phyloP scores from a whole-genome alignment of 495 filamentous ascomycete species.

The Saxophila tyrrhenica region DNA sequence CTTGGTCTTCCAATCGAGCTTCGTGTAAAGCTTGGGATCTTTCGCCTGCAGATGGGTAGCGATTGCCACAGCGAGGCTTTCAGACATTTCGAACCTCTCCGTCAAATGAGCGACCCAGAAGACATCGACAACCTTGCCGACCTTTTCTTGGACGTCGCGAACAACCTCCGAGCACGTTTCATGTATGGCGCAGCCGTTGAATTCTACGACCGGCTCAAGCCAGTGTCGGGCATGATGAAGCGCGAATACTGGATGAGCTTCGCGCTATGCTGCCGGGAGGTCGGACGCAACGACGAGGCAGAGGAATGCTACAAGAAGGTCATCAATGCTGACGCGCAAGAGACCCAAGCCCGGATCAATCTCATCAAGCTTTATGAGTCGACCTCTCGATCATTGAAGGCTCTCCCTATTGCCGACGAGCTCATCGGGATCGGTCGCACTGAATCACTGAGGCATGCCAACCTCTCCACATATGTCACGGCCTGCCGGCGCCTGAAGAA shows the following conservation, averaged over 20 bases:
- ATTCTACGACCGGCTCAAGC: slow-evolving; percentile 60
- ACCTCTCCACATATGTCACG: background rate
- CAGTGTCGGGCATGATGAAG: slow-evolving; percentile 46
- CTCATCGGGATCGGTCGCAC: slow-evolving; percentile 43
- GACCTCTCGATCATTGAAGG: slow-evolving; percentile 55
- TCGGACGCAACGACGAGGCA: slow-evolving; percentile 53
- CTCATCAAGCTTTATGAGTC: slow-evolving; percentile 73
- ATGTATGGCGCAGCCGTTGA: slow-evolving; percentile 52
- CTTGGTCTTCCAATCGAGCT: slow-evolving; percentile 65
- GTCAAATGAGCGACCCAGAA: slow-evolving; percentile 52
- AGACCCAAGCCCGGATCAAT: slow-evolving; percentile 60
- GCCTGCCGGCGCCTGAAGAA: background rate
- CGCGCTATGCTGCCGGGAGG: slow-evolving; percentile 56
- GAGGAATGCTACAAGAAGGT: slow-evolving; percentile 63
- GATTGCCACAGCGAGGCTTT: slow-evolving; percentile 62
- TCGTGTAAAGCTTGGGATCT: slow-evolving; percentile 75
- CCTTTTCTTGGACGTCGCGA: slow-evolving; percentile 62
- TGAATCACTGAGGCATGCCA: slow-evolving; percentile 15
- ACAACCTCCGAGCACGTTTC: slow-evolving; percentile 48
- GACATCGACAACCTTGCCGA: slow-evolving; percentile 35
- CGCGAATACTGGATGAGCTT: slow-evolving; percentile 55
- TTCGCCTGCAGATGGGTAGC: slow-evolving; percentile 54
- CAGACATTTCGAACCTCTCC: slow-evolving; percentile 48
- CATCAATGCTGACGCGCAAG: slow-evolving; percentile 52
- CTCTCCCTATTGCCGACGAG: slow-evolving; percentile 61